Conservation (phyloP, 805 yeast genomes). For the Lachancea dasiensis region DNA sequence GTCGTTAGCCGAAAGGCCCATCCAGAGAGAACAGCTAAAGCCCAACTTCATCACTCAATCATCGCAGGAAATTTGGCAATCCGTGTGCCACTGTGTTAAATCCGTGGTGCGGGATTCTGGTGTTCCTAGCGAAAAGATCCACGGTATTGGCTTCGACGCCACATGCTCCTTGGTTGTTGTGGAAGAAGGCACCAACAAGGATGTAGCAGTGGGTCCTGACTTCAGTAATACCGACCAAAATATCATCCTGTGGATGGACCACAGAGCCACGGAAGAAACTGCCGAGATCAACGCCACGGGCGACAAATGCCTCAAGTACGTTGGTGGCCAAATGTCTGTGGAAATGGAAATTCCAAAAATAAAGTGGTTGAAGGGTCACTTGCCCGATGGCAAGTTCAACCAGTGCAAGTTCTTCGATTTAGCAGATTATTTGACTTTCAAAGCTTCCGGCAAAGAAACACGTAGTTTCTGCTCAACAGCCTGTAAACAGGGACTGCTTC, state of each 20-base stretch:
- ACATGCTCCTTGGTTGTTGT: constrained; percentile 91
- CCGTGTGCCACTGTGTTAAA: constrained; percentile 76
- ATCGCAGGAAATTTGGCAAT: constrained; percentile 86
- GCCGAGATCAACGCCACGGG: constrained; percentile 71
- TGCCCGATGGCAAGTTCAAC: constrained; percentile 55
- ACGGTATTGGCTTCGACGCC: constrained; percentile 94
- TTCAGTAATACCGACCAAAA: constrained; percentile 68
- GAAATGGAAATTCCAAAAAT: constrained; percentile 98
- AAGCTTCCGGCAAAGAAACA: constrained; percentile 82
- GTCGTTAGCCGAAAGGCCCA: constrained; percentile 72
- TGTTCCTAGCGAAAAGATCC: constrained; percentile 58
- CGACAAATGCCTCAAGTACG: constrained; percentile 78
- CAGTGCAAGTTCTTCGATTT: constrained; percentile 81
- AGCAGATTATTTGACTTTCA: constrained; percentile 86
- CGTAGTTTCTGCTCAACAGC: constrained; percentile 87
- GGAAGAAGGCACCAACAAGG: constrained; percentile 55
- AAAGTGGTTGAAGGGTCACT: constrained; percentile 87
- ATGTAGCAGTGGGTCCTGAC: constrained; percentile 90
- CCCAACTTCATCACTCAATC: constrained; percentile 78
- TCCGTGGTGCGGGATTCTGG: constrained; percentile 69
- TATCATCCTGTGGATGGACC: constrained; percentile 97
- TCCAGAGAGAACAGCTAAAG: constrained; percentile 68
- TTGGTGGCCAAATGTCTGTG: constrained; percentile 96
- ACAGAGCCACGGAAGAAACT: constrained; percentile 82
- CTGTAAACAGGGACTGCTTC: constrained; percentile 93